A percentile compares a stretch with the other conserved stretches of the same genome.
These are phyloP conservation scores for Jamesozyma jinghongensis DNA, from an alignment of 805 yeast genomes.

Conservation along the genomic window DNA sequence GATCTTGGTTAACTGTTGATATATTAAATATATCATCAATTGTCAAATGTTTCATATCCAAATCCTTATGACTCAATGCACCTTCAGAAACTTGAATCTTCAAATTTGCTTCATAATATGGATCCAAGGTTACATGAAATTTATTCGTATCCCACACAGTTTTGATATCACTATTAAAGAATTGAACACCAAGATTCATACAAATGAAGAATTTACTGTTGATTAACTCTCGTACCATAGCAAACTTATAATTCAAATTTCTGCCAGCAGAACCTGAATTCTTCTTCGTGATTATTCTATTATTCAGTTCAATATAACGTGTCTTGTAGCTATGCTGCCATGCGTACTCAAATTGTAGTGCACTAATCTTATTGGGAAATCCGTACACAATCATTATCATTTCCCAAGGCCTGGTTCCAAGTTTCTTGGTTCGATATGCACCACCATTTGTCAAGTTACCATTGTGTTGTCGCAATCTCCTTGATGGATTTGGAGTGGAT, in stretches of 20 bases:
- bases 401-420: slow-evolving; percentile 65
- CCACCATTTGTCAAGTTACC: slow-evolving; percentile 58
- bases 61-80: slow-evolving; percentile 5
- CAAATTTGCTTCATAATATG: background rate
- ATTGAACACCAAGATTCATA: slow-evolving; percentile 38
- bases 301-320: slow-evolving; percentile 40
- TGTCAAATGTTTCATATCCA: slow-evolving; percentile 5
- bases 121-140: slow-evolving; percentile 8
- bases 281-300: slow-evolving; percentile 34
- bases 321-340: slow-evolving; percentile 69
- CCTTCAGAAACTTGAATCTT: slow-evolving; percentile 3
- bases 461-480: slow-evolving; percentile 70
- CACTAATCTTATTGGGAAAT: slow-evolving; percentile 59
- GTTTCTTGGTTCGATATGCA: slow-evolving; percentile 54
- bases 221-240: slow-evolving; percentile 38
- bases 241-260: slow-evolving; percentile 36
- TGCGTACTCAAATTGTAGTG: slow-evolving; percentile 78
- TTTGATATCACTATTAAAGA: slow-evolving; percentile 32
- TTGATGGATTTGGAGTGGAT: slow-evolving; percentile 67
- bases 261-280: slow-evolving; percentile 29
- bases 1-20: slow-evolving; percentile 18
- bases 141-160: slow-evolving; percentile 21
- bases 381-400: slow-evolving; percentile 57
- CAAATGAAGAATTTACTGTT: slow-evolving; percentile 35
- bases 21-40: slow-evolving; percentile 10